These are phyloP conservation scores for Metschnikowia gelsemii DNA, from an alignment of 805 yeast genomes.

Conservation along the genomic window DNA sequence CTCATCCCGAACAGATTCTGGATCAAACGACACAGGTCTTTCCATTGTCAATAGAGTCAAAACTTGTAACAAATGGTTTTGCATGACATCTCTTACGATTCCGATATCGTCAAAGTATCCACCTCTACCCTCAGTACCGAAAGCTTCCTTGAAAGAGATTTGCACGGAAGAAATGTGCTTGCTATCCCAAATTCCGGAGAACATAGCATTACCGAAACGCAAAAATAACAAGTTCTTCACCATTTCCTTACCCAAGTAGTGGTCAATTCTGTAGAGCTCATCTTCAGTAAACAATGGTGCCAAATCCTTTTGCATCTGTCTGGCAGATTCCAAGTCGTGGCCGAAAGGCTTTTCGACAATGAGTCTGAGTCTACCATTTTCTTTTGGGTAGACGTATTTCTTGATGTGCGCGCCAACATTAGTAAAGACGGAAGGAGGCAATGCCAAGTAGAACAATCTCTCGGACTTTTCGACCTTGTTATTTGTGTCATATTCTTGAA, in stretches of 20 bases:
- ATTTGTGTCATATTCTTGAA: conserved; percentile 58
- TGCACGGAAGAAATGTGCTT: conserved; percentile 77
- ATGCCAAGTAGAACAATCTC: conserved; percentile 86
- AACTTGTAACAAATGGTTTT: conserved; percentile 93
- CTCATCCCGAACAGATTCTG: conserved; percentile 94
- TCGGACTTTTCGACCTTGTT: conserved; percentile 53
- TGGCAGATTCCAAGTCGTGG: conserved; percentile 77
- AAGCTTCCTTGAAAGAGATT: conserved; percentile 94
- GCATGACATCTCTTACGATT: conserved; percentile 96
- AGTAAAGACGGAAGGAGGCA: conserved; percentile 91
- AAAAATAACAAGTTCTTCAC: conserved; percentile 88
- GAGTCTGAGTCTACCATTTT: conserved; percentile 67
- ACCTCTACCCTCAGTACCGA: conserved; percentile 98
- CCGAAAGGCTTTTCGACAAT: conserved; percentile 98
- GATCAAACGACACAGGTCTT: conserved; percentile 85
- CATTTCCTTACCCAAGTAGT: conserved; percentile 96
- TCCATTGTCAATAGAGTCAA: conserved; percentile 92
- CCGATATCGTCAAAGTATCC: conserved; percentile 96
- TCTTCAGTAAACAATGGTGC: conserved; percentile 88
- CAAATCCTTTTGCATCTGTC: conserved; percentile 71
- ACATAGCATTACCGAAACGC: conserved; percentile 87
- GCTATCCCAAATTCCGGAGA: conserved; percentile 87
- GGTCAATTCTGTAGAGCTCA: conserved; percentile 94
- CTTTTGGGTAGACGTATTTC: conserved; percentile 51
- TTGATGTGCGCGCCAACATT: conserved; percentile 74